Conservation (phyloP, 306 rosid species). For the Lotus japonicus region DNA sequence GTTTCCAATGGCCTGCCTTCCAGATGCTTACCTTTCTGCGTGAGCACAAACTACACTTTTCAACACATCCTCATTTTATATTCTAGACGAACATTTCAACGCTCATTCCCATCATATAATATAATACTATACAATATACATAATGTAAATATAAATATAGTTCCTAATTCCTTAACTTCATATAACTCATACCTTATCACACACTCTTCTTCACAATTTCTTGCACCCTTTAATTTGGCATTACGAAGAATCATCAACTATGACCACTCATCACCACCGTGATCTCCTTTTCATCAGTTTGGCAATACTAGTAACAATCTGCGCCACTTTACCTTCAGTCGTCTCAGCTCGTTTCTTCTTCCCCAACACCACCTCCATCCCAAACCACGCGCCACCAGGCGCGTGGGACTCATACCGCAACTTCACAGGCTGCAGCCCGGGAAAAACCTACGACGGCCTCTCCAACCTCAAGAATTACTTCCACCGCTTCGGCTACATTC, state of each 20-base stretch:
- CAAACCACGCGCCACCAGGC: conserved; percentile 14
- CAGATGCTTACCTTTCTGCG: neutral
- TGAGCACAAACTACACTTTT: conserved; percentile 1
- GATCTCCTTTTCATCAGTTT: neutral
- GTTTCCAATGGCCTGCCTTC: neutral
- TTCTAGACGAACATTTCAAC: neutral
- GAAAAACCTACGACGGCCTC: conserved; percentile 43
- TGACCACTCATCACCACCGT: conserved; percentile 14
- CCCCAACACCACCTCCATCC: conserved; percentile 59
- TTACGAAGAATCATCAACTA: neutral
- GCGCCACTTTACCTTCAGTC: conserved; percentile 7
- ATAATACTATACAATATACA: too few species aligned
- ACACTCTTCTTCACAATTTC: neutral
- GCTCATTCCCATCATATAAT: neutral
- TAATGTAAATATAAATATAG: neutral
- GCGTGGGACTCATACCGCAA: conserved; percentile 60
- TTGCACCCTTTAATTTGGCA: neutral
- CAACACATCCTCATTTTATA: neutral
- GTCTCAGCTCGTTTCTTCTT: conserved; percentile 58
- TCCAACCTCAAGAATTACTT: conserved; percentile 62
- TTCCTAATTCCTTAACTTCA: neutral
- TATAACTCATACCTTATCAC: neutral
- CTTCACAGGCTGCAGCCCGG: conserved; percentile 47
- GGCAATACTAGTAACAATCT: neutral
- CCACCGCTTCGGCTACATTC: conserved; percentile 66